phyloP scores from a whole-genome alignment of 345 rosid species.

The Turritis glabra region DNA sequence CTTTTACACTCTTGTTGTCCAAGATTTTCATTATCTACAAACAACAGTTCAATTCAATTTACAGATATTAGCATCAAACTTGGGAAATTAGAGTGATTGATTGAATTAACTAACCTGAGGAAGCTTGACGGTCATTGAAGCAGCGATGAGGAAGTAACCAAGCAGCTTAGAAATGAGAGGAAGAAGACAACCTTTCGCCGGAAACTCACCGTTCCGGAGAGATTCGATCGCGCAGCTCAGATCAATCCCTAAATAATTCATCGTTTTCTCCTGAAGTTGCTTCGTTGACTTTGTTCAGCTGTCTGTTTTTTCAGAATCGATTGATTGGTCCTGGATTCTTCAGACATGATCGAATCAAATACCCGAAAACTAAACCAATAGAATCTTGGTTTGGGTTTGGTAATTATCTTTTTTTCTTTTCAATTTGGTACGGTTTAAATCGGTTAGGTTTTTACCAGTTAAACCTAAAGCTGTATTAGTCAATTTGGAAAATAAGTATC shows the following conservation, averaged over 20 bases:
- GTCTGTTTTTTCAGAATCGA: background rate
- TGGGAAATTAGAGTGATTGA: background rate
- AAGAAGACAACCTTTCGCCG: constrained; percentile 74
- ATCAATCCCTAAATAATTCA: constrained; percentile 72
- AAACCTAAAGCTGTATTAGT: constrained; percentile 1
- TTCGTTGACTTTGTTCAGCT: background rate
- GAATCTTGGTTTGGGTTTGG: constrained; percentile 5
- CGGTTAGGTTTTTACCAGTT: constrained; percentile 15
- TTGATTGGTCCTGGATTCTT: background rate
- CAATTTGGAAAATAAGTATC: constrained; percentile 5
- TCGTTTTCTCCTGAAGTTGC: constrained; percentile 19
- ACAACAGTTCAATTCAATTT: background rate
- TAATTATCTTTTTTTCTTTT: no score
- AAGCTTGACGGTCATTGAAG: constrained; percentile 90
- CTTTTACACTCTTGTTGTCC: constrained; percentile 69
- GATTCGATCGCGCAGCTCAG: constrained; percentile 61
- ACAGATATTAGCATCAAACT: background rate
- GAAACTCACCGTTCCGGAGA: constrained; percentile 55
- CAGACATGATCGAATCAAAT: background rate
- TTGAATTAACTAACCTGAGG: constrained; percentile 59
- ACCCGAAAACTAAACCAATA: constrained; percentile 7
- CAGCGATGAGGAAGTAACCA: constrained; percentile 83
- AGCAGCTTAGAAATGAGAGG: constrained; percentile 86
- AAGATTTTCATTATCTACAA: constrained; percentile 74
- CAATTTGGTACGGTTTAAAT: constrained; percentile 15